Conservation (phyloP, 441 rosid genomes). For the Viola pubescens region DNA sequence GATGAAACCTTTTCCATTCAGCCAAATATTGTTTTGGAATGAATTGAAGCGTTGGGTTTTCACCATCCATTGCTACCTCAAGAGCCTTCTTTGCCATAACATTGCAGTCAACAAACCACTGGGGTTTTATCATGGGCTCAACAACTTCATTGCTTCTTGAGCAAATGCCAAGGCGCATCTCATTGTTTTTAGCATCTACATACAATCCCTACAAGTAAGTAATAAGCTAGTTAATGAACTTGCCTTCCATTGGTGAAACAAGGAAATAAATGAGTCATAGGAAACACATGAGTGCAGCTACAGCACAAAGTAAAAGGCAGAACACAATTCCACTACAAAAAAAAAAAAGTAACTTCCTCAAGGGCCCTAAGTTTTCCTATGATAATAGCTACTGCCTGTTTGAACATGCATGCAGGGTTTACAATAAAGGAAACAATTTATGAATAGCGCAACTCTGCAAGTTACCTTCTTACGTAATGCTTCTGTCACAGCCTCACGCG, state of each 20-base stretch:
- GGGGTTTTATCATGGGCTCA: constrained; percentile 91
- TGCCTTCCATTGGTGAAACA: not conserved
- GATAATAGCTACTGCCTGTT: too few species aligned
- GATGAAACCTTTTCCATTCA: constrained; percentile 52
- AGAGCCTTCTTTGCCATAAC: constrained; percentile 75
- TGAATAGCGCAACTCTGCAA: not conserved
- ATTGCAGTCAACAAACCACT: constrained; percentile 77
- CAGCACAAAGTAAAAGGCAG: not conserved
- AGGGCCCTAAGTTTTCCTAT: too few species aligned
- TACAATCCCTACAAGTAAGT: constrained; percentile 49
- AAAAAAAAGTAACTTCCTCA: not conserved
- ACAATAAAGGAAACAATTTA: not conserved
- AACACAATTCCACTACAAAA: too few species aligned
- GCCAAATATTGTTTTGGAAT: constrained; percentile 83
- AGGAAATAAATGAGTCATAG: not conserved
- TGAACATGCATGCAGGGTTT: not conserved
- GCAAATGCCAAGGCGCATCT: constrained; percentile 86
- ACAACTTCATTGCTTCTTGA: constrained; percentile 79
- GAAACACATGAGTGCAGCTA: not conserved
- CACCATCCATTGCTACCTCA: constrained; percentile 53
- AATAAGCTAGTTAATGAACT: not conserved
- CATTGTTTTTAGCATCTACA: constrained; percentile 74
- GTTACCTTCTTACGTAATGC: constrained; percentile 63
- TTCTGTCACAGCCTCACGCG: constrained; percentile 74
- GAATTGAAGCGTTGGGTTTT: constrained; percentile 64